Evolutionary conservation across 1,284 basidiomycete genomes (phyloP), one percentile per base, ranked within the genome.

Genomic region (Ganoderma meredithae): DNA sequence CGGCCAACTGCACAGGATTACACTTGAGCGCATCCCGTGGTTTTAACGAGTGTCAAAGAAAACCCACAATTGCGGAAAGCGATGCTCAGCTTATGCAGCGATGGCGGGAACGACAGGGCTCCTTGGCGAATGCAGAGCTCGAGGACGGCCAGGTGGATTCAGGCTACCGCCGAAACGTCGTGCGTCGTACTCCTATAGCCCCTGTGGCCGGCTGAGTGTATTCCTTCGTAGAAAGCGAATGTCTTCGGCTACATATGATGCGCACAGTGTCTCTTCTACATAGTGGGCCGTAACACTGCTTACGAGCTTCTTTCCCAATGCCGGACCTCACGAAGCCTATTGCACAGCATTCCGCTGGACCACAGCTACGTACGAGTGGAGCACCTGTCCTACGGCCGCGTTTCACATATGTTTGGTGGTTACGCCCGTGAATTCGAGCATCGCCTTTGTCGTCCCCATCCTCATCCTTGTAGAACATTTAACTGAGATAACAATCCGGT

Each of bases 231-330:
- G 75, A 75, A 75, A 73, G 73, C 74, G 10, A 73, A 75, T 56
- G 74, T 76, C 17, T 75, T 74, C 66, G 73, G 74, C 22, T 73
- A 73, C 59, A 73, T 75, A 25, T 74, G 25, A 72, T 39, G n/a
- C n/a, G 36, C 15, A 27, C 39, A 36, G 55, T 36, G 19, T 56
- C 27, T 56, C 55, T 33, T 56, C 3, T 39, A 8, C 1, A 31
- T n/a, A 15, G n/a, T 9, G 10, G 12, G 22, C 2, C 17, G 2
- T 55, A 33, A 33, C 31, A 55, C 13, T 55, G 15, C 25, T 7
- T 5, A 13, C 31, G 13, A 44, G 52, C 31, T 17, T 27, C 52
- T 55, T 55, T 55, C 52, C 9, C 3, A 55, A 33, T 55, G 53
- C n/a, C 53, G 47, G 47, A 44, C 3, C 17, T 43, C 43, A 5